phyloP scores from a whole-genome alignment of 768 basidiomycete species.

The Fomitopsis pulvina region DNA sequence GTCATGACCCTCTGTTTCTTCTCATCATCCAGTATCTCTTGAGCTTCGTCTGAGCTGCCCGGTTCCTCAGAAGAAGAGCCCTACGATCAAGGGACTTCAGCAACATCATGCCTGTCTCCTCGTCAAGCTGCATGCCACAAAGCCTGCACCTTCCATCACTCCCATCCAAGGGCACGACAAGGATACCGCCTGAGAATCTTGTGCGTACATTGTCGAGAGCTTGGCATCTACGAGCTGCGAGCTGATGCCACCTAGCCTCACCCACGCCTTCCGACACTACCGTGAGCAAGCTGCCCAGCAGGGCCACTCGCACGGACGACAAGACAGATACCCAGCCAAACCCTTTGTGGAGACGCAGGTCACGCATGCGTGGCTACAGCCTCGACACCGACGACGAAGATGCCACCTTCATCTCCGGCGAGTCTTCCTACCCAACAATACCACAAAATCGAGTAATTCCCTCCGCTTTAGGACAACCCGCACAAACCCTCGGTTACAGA shows the following conservation, averaged over 20 bases:
- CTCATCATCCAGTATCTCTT: slow-evolving; percentile 8
- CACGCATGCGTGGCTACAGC: slow-evolving; percentile 31
- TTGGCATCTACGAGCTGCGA: not conserved
- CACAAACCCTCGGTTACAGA: not conserved
- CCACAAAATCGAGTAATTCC: slow-evolving; percentile 11
- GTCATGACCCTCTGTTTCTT: not conserved
- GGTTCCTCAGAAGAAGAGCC: slow-evolving; percentile 18
- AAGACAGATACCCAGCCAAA: not conserved
- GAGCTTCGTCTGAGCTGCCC: slow-evolving; percentile 19
- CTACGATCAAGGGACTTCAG: slow-evolving; percentile 10
- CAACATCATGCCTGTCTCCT: slow-evolving; percentile 16
- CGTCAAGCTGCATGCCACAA: slow-evolving; percentile 9
- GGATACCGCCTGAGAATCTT: not conserved
- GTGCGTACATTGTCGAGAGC: not conserved
- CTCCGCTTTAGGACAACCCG: slow-evolving; percentile 2
- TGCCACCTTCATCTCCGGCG: slow-evolving; percentile 17
- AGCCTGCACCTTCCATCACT: not conserved
- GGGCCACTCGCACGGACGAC: not conserved
- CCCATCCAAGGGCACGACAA: not conserved
- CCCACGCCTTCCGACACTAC: slow-evolving; percentile 11
- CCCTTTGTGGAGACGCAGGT: slow-evolving; percentile 17
- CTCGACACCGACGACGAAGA: slow-evolving; percentile 30
- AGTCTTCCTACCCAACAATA: slow-evolving; percentile 5
- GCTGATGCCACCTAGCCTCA: not conserved
- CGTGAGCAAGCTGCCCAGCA: slow-evolving; percentile 2